Percentiles rank a stretch among this genome's conserved stretches.
These are phyloP conservation scores for Corylus heterophylla DNA, from an alignment of 306 rosid species.

Conservation along the genomic window DNA sequence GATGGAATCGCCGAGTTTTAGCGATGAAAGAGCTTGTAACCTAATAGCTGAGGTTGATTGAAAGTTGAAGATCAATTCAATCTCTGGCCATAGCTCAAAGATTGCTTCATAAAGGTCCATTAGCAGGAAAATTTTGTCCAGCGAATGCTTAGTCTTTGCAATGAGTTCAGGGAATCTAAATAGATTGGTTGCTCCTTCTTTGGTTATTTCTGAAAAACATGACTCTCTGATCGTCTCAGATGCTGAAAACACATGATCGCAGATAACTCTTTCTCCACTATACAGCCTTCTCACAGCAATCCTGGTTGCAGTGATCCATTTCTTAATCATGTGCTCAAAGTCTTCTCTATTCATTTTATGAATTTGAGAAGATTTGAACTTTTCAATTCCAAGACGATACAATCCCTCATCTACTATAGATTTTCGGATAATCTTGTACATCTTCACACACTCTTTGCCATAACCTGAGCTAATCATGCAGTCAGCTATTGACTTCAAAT, in stretches of 20 bases:
- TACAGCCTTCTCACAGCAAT: slow-evolving; percentile 43
- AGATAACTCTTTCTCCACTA: slow-evolving; percentile 44
- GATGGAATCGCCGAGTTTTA: slow-evolving; percentile 39
- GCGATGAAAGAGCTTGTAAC: slow-evolving; percentile 40
- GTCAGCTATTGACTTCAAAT: slow-evolving; percentile 52
- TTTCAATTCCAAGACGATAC: slow-evolving; percentile 38
- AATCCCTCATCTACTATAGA: slow-evolving; percentile 49
- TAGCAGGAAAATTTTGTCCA: slow-evolving; percentile 40
- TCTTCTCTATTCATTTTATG: slow-evolving; percentile 41
- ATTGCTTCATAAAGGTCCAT: slow-evolving; percentile 42
- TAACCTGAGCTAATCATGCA: slow-evolving; percentile 60
- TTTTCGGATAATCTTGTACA: slow-evolving; percentile 41
- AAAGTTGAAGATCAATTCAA: slow-evolving; percentile 35
- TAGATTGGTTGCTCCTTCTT: slow-evolving; percentile 41
- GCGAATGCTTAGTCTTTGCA: slow-evolving; percentile 34
- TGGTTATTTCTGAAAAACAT: slow-evolving; percentile 45
- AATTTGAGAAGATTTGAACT: slow-evolving; percentile 38
- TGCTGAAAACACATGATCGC: slow-evolving; percentile 50
- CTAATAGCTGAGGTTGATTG: slow-evolving; percentile 36
- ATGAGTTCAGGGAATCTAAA: slow-evolving; percentile 47
- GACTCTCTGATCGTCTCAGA: slow-evolving; percentile 42
- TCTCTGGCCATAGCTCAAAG: slow-evolving; percentile 45
- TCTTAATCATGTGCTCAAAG: slow-evolving; percentile 25
- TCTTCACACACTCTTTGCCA: slow-evolving; percentile 48
- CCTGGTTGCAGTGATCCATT: slow-evolving; percentile 40